Base-by-base conservation (phyloP, 108 stramenopile genomes). In the Nannochloropsis salina region DNA sequence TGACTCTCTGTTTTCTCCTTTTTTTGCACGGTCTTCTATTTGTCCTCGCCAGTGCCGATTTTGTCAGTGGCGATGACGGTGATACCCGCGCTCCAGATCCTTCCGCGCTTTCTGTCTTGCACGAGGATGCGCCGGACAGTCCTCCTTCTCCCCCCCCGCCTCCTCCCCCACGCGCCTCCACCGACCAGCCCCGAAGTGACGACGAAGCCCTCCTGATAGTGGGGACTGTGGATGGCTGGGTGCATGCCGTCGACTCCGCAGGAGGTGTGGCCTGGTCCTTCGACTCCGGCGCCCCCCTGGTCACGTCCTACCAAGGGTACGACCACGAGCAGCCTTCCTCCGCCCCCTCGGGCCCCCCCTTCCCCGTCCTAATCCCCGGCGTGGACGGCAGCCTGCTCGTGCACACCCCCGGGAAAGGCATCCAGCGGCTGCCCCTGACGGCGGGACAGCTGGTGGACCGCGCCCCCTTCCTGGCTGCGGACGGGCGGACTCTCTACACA, bases 161-260 rank as follows among this genome's bases (percentile, higher is more conserved):
- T 74, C 61, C 61, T 1, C 61, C 61, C n/a, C 61, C 61, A 74
- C 8, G 4, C 3, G 20, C 61, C 61, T 74, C 61, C 61, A 74
- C 6, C 4, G 2, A 3, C 61, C 61, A 15, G 4, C 61, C 15
- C 15, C 61, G 61, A 74, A n/a, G n/a, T n/a, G 61, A 74, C 20
- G 61, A 74, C 6, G 61, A 74, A n/a, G 61, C 61, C 8, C 61
- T 74, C 61, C 61, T 88, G 42, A 81, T 88, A 2, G 88, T 81
- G 9, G 88, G 88, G 84, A 88, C 88, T 51, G 82, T 88, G 43
- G 88, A 88, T 44, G 88, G 88, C 4, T 51, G 82, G 81, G 88
- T 88, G 42, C 84, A 85, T 15, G 88, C 88, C 45, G 44, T 85
- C 42, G 84, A 81, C 41, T 47, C 61, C 21, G 82, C 88, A 18